Conservation (phyloP, 192 early-diverging fungal genomes). For the Jimgerdemannia lactiflua region DNA sequence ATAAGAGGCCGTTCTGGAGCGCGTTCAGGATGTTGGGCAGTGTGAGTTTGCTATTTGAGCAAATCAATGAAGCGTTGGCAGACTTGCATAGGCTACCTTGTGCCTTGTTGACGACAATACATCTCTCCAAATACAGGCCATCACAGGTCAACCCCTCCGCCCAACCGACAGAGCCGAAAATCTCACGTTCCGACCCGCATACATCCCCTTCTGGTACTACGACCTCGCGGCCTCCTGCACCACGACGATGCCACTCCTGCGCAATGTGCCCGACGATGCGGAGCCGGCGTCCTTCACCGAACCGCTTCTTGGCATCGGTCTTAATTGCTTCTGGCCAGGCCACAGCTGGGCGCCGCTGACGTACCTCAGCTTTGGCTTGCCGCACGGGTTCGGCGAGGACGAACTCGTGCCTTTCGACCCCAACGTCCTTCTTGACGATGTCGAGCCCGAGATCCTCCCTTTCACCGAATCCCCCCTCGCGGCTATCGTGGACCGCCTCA, state of each 20-base stretch:
- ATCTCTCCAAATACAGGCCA: constrained; percentile 3
- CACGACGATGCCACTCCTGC: not conserved
- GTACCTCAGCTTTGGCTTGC: constrained; percentile 23
- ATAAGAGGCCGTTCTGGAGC: constrained; percentile 16
- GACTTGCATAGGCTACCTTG: not conserved
- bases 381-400: constrained; percentile 1
- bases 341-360: constrained; percentile 22
- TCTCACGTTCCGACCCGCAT: constrained; percentile 20
- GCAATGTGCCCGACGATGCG: not conserved
- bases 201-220: constrained; percentile 30
- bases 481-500: constrained; percentile 9
- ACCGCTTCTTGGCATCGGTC: constrained; percentile 13
- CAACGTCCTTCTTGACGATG: constrained; percentile 4
- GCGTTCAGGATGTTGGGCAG: constrained; percentile 28
- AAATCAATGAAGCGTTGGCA: not conserved
- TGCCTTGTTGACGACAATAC: not conserved
- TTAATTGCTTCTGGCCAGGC: constrained; percentile 30
- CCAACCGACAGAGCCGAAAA: constrained; percentile 14
- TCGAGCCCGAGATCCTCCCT: constrained; percentile 16
- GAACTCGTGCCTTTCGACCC: constrained; percentile 14
- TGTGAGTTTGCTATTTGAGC: constrained; percentile 3
- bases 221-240: constrained; percentile 20
- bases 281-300: not conserved
- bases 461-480: constrained; percentile 17
- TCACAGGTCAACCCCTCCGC: constrained; percentile 14